Conservation (phyloP, 2,329 filamentous ascomycete species). For the Aspergillus felis region DNA sequence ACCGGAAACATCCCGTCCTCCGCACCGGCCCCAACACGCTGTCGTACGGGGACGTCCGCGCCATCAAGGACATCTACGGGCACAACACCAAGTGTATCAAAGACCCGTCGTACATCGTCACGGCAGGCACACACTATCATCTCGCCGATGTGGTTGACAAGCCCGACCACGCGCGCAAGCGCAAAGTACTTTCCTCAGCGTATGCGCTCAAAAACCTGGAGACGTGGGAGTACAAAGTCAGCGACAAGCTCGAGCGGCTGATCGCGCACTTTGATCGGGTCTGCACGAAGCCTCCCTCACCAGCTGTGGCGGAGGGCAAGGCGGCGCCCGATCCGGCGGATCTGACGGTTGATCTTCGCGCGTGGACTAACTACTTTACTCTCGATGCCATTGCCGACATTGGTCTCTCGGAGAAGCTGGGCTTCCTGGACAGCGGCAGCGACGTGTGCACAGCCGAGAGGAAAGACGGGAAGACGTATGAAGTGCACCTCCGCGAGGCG, state of each 20-base stretch:
- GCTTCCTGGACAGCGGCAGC: constrained; percentile 49
- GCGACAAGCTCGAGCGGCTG: constrained; percentile 47
- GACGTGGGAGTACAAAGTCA: constrained; percentile 53
- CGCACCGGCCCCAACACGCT: constrained; percentile 46
- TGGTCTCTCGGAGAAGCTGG: constrained; percentile 49
- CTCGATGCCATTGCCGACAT: constrained; percentile 57
- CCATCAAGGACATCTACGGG: constrained; percentile 51
- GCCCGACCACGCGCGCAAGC: constrained; percentile 50
- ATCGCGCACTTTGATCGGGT: constrained; percentile 45
- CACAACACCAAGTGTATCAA: constrained; percentile 51
- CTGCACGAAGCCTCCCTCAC: constrained; percentile 25
- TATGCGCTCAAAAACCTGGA: constrained; percentile 54
- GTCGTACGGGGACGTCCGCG: constrained; percentile 40
- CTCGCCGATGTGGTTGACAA: constrained; percentile 53
- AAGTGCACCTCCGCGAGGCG: constrained; percentile 48
- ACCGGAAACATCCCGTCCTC: constrained; percentile 45
- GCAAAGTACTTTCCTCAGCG: constrained; percentile 48
- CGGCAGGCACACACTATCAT: constrained; percentile 48
- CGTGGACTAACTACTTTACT: constrained; percentile 55
- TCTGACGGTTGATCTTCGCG: constrained; percentile 47
- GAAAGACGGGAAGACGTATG: constrained; percentile 45
- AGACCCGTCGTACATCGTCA: constrained; percentile 45
- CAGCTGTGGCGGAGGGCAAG: constrained; percentile 14
- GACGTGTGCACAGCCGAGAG: constrained; percentile 43
- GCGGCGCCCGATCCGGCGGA: constrained; percentile 17